phyloP scores from a whole-genome alignment of 441 rosid genomes.

The Raphanus hybrid region DNA sequence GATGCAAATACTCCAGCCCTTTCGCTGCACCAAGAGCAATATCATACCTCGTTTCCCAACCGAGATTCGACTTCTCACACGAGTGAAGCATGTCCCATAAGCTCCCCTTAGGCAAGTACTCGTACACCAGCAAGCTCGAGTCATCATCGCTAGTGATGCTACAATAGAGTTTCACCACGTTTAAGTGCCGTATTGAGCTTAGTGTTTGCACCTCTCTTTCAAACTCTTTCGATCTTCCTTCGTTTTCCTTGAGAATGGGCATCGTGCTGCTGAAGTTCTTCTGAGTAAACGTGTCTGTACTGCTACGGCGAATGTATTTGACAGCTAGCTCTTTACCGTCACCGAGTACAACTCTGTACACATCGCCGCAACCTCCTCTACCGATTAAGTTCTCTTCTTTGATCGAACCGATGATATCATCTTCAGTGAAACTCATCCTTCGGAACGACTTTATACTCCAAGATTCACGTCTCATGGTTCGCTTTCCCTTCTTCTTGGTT shows the following conservation, averaged over 20 bases:
- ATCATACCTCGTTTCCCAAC: slow-evolving; percentile 89
- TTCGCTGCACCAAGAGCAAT: slow-evolving; percentile 86
- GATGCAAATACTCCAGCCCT: slow-evolving; percentile 93
- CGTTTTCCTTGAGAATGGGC: slow-evolving; percentile 63
- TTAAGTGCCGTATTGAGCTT: slow-evolving; percentile 89
- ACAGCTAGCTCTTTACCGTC: slow-evolving; percentile 84
- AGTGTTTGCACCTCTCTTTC: slow-evolving; percentile 85
- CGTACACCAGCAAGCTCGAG: slow-evolving; percentile 88
- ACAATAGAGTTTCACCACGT: slow-evolving; percentile 88
- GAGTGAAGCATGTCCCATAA: slow-evolving; percentile 85
- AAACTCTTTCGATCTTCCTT: slow-evolving; percentile 61
- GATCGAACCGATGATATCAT: slow-evolving; percentile 86
- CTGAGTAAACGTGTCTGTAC: slow-evolving; percentile 43
- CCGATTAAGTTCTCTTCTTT: slow-evolving; percentile 91
- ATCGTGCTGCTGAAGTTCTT: slow-evolving; percentile 55
- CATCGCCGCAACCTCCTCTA: slow-evolving; percentile 87
- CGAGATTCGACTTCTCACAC: slow-evolving; percentile 64
- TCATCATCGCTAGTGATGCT: slow-evolving; percentile 96
- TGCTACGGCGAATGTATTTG: slow-evolving; percentile 77
- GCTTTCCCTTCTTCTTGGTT: slow-evolving; percentile 52
- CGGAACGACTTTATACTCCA: slow-evolving; percentile 91
- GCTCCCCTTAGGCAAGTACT: slow-evolving; percentile 90
- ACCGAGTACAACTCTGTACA: slow-evolving; percentile 68
- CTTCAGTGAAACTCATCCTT: slow-evolving; percentile 70
- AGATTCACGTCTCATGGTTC: slow-evolving; percentile 68